Conservation (phyloP, 2,329 filamentous ascomycete genomes). For the Arthrobotrys entomopaga region DNA sequence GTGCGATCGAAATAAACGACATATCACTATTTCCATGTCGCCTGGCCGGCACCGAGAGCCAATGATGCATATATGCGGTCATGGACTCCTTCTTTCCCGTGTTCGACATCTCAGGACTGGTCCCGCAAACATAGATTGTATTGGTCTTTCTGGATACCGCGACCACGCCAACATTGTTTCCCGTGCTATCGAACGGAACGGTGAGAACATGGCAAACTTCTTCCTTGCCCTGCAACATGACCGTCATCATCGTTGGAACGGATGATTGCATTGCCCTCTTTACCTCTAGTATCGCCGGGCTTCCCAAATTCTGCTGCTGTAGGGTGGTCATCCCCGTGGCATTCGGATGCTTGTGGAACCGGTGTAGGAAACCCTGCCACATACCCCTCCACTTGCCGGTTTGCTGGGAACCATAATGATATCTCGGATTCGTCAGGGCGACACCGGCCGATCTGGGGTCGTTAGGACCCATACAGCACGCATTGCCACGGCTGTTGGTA, state of each 20-base stretch:
- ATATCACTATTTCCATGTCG: conserved; percentile 43
- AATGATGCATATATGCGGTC: conserved; percentile 51
- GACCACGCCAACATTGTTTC: conserved; percentile 26
- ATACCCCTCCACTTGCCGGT: conserved; percentile 33
- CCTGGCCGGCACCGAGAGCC: conserved; percentile 41
- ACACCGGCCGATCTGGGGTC: neutral
- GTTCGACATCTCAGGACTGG: conserved; percentile 2
- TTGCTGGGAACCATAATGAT: conserved; percentile 3
- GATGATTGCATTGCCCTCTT: conserved; percentile 26
- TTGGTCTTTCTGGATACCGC: conserved; percentile 31
- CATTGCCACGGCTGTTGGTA: conserved; percentile 18
- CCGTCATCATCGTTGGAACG: conserved; percentile 33
- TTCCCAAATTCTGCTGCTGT: conserved; percentile 21
- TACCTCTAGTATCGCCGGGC: conserved; percentile 36
- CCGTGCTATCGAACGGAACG: conserved; percentile 31
- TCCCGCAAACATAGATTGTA: conserved; percentile 42
- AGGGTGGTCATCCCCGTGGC: neutral
- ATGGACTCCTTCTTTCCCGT: conserved; percentile 12
- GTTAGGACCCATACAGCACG: neutral
- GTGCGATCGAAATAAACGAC: conserved; percentile 54
- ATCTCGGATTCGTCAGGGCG: conserved; percentile 13
- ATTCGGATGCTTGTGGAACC: conserved; percentile 29
- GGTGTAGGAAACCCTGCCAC: conserved; percentile 31
- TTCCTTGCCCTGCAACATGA: conserved; percentile 16
- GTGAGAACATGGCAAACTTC: conserved; percentile 37